Base-by-base conservation (phyloP, 208 protist genomes). In the Herpetomonas samuelpessoai region DNA sequence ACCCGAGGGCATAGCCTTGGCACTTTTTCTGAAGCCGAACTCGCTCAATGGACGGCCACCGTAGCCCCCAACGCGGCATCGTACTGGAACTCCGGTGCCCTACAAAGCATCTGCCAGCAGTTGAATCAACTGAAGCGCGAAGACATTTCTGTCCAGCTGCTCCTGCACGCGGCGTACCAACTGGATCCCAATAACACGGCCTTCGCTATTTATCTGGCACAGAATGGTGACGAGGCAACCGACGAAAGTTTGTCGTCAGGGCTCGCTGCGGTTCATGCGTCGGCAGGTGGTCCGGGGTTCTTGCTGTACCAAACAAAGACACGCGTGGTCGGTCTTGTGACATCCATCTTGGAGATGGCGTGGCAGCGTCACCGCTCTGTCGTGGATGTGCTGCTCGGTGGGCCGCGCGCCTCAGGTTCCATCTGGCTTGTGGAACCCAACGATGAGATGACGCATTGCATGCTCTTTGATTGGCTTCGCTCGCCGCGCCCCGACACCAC, bases 371-470 rank as follows among this genome's bases (percentile, higher is more conserved):
- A 93, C 56, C 81, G 85, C 31, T 83, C 72, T 58, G 83, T 81
- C 18, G 85, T 86, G 14, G 86, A 93, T 52, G 60, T 62, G n/a
- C 83, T 96, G 3, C 81, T 96, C 28, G 90, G 90, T 46, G 81
- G 81, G 19, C 79, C 86, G 21, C 64, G 78, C 19, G 79, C 51
- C 25, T 90, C 90, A 16, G 90, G 90, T 2, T 81, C 72, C n/a
- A 90, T 96, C 38, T 96, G 90, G 90, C 71, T 78, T 30, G 57
- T 93, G 22, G 90, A 96, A 66, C 81, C 86, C 25, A 67, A 64
- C n/a, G 90, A 96, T 48, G 83, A 92, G 71, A 73, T 91, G 52
- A 74, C 86, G 14, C 90, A 96, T 65, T 89, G 76, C 61, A 86
- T 83, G 49, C 70, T 96, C 30, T 91, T 96, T 58, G 86, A 91